These are phyloP conservation scores for Rhizopus arrhizus DNA, from an alignment of 371 early-diverging fungal species.

Conservation along the genomic window DNA sequence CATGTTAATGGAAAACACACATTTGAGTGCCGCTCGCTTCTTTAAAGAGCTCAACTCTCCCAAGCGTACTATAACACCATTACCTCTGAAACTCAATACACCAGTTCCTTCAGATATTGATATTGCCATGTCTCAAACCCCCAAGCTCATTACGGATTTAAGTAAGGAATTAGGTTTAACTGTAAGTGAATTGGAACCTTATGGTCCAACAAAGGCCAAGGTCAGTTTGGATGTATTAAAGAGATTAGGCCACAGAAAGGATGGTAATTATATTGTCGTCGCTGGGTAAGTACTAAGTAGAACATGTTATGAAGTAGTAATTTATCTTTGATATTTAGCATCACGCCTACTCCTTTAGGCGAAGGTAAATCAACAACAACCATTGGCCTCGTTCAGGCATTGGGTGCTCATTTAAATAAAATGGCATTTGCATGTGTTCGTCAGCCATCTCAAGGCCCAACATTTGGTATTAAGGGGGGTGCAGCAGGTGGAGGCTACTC, in stretches of 20 bases:
- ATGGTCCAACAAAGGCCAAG: constrained; percentile 91
- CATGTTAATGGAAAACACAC: constrained; percentile 88
- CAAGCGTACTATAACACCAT: constrained; percentile 61
- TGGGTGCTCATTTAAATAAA: constrained; percentile 89
- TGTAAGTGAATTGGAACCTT: constrained; percentile 78
- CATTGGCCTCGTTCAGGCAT: constrained; percentile 93
- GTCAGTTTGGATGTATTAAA: constrained; percentile 82
- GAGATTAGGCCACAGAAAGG: constrained; percentile 73
- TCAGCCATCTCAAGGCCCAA: constrained; percentile 97
- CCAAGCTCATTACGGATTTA: constrained; percentile 81
- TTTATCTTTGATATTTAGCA: constrained; percentile 42
- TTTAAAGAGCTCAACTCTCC: constrained; percentile 26
- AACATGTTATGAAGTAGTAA: too few relatives aligned
- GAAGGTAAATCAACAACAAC: constrained; percentile 98
- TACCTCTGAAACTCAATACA: constrained; percentile 62
- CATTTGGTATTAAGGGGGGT: constrained; percentile 98
- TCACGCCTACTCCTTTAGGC: constrained; percentile 96
- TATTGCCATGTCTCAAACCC: constrained; percentile 86
- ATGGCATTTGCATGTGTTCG: constrained; percentile 93
- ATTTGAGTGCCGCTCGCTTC: constrained; percentile 75
- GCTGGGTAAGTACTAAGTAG: constrained; percentile 63
- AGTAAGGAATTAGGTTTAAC: constrained; percentile 84
- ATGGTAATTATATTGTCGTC: constrained; percentile 94
- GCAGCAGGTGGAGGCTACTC: constrained; percentile 98
- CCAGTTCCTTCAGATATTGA: constrained; percentile 94